Evolutionary conservation across 129 eudicot genomes (phyloP).

Genomic region (sunflower (Helianthus annuus)): DNA sequence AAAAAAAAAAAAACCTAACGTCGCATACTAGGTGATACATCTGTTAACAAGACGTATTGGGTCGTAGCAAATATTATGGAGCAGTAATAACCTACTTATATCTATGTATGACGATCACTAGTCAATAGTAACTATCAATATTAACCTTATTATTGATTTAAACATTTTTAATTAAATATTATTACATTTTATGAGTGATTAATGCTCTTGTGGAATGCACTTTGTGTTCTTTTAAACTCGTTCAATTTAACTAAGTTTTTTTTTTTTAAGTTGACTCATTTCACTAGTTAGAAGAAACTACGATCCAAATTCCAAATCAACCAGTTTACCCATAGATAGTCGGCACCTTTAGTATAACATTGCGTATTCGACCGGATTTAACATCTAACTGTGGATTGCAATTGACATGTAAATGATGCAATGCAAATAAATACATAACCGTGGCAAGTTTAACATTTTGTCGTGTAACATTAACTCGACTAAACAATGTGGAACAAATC

Average conservation of each 20-base stretch:
- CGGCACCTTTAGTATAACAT: background rate
- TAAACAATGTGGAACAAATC: conserved; percentile 33
- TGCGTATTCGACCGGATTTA: background rate
- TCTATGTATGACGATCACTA: too few relatives aligned
- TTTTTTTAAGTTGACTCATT: background rate
- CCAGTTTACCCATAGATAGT: background rate
- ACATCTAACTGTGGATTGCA: background rate
- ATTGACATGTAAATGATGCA: background rate
- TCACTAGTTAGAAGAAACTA: background rate
- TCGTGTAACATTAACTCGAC: conserved; percentile 27
- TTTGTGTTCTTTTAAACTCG: background rate
- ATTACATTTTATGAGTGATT: too few relatives aligned
- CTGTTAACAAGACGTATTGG: too few relatives aligned
- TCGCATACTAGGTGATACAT: too few relatives aligned
- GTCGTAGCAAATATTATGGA: too few relatives aligned
- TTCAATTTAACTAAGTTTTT: background rate
- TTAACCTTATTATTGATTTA: too few relatives aligned
- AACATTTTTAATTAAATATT: too few relatives aligned
- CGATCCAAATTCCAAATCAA: background rate
- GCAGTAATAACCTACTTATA: too few relatives aligned
- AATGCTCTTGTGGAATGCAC: too few relatives aligned
- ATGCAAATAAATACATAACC: conserved; percentile 20
- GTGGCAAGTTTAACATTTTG: conserved; percentile 16
- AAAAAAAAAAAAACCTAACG: too few relatives aligned
- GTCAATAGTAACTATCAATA: too few relatives aligned